Base-by-base conservation (phyloP, 2,329 filamentous ascomycete species). In the Ceratocystis destructans region DNA sequence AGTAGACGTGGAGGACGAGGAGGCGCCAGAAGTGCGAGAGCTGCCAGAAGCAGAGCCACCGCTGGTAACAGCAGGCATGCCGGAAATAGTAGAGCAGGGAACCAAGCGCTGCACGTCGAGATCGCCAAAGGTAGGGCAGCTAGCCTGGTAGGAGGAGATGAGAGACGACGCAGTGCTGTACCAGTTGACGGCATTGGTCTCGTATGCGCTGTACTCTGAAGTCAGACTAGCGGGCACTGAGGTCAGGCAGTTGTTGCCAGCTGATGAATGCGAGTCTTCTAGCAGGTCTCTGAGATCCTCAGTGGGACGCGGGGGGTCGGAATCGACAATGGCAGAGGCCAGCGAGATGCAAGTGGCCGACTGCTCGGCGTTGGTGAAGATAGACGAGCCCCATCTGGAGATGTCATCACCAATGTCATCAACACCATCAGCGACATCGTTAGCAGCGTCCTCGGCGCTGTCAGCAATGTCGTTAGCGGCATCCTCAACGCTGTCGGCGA, bases 161-260 rank as follows among this genome's bases (percentile, higher is more conserved):
- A 72, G 69, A 64, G 69, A 70, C 67, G 69, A 61, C 72, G 74
- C 71, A 45, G 68, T 55, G 22, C 65, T 66, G 70, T 72, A 73
- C 75, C 76, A 77, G 1, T 70, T 71, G 8, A 69, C 22, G 44
- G 74, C 65, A 68, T 72, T 65, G 62, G 70, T 70, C 69, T 69
- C 72, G 72, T 76, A 77, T 68, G 69, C 71, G 28, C 70, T 67
- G 71, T 73, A 76, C 53, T 73, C 69, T 37, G 67, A 69, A 70
- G 69, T 72, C 45, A 77, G 72, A 70, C 70, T 71, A 25, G 68
- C 48, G n/a, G 76, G 73, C 37, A 70, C 66, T 65, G 66, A 71
- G 71, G 73, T 72, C 69, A 66, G 22, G 74, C 75, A 77, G 71
- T 76, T 71, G 64, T 72, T 69, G 5, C 71, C 69, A 69, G 73